Evolutionary conservation across 2,329 filamentous ascomycete species (phyloP).

Genomic region (Fusarium beomiforme): DNA sequence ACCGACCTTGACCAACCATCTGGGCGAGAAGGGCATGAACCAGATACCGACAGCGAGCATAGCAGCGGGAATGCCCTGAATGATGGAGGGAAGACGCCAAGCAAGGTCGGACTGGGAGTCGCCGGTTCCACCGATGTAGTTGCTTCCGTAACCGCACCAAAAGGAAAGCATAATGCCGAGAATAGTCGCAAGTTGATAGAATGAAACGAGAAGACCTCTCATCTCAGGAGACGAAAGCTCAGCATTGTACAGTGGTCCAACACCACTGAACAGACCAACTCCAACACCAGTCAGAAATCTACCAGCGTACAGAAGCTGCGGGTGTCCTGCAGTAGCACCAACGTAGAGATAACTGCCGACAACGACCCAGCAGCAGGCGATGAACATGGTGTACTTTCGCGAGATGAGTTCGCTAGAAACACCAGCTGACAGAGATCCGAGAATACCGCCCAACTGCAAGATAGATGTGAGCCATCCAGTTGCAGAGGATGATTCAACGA

Average conservation of each 20-base stretch:
- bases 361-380: conserved; percentile 58
- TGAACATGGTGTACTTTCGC: conserved; percentile 63
- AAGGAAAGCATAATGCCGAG: conserved; percentile 59
- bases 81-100: conserved; percentile 57
- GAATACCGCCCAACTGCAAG: conserved; percentile 60
- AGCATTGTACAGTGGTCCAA: conserved; percentile 58
- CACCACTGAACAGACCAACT: conserved; percentile 58
- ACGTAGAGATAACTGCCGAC: conserved; percentile 57
- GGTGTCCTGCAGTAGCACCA: conserved; percentile 53
- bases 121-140: conserved; percentile 59
- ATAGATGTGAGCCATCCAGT: conserved; percentile 63
- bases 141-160: conserved; percentile 58
- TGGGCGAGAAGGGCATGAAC: conserved; percentile 82
- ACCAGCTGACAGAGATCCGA: conserved; percentile 59
- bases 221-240: conserved; percentile 70
- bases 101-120: conserved; percentile 54
- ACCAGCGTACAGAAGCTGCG: conserved; percentile 56
- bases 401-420: conserved; percentile 60
- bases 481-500: conserved; percentile 56
- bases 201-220: conserved; percentile 71
- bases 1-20: conserved; percentile 78
- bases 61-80: conserved; percentile 55
- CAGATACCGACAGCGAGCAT: conserved; percentile 76
- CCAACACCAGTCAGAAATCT: conserved; percentile 61
- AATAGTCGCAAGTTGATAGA: conserved; percentile 65